phyloP scores from a whole-genome alignment of 768 basidiomycete species.

The Tremella yokohamensis region DNA sequence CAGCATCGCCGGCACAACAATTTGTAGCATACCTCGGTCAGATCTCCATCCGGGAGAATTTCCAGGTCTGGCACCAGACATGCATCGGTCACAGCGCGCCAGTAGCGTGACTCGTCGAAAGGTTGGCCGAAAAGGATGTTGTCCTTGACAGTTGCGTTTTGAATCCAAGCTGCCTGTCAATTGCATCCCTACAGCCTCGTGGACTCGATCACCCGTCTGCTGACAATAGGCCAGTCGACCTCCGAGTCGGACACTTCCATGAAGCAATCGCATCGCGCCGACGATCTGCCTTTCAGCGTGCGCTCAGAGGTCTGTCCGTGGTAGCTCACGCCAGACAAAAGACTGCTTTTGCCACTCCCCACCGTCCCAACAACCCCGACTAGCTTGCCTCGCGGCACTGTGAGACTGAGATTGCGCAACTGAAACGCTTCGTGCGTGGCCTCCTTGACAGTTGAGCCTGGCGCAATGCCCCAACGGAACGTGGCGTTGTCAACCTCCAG shows the following conservation, averaged over 20 bases:
- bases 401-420: conserved; percentile 57
- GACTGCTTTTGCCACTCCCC: conserved; percentile 61
- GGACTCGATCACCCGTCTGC: conserved; percentile 54
- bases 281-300: conserved; percentile 54
- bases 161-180: conserved; percentile 62
- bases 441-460: conserved; percentile 20
- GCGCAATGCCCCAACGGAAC: conserved; percentile 62
- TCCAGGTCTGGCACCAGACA: conserved; percentile 65
- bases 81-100: conserved; percentile 61
- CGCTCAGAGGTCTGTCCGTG: not conserved
- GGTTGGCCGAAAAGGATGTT: conserved; percentile 67
- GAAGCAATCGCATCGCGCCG: conserved; percentile 64
- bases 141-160: conserved; percentile 62
- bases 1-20: conserved; percentile 1
- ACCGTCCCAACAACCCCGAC: conserved; percentile 67
- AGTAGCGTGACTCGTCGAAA: conserved; percentile 65
- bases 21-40: conserved; percentile 60
- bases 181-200: conserved; percentile 1
- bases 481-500: conserved; percentile 58
- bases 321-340: conserved; percentile 47
- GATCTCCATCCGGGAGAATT: conserved; percentile 65
- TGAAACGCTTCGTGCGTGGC: conserved; percentile 54
- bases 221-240: conserved; percentile 67
- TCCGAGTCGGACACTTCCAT: conserved; percentile 61
- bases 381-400: conserved; percentile 60